Evolutionary conservation across 2,329 filamentous ascomycete genomes (phyloP), one percentile per base, ranked within the genome.

Genomic region (Scytalidium lignicola): DNA sequence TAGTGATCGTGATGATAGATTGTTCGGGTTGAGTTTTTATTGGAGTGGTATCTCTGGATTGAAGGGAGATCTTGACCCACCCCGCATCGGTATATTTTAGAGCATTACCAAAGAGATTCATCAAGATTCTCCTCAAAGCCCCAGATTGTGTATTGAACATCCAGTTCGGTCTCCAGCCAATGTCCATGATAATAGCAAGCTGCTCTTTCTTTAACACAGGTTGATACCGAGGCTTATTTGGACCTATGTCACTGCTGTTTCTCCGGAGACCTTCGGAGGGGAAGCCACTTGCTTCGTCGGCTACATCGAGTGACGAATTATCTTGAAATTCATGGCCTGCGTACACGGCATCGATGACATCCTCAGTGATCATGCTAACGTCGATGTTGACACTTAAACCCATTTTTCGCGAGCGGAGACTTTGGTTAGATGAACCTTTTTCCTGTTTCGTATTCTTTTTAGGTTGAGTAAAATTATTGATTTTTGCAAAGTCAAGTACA

Each of bases 91-190:
- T 84, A 50, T 83, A 85, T 59, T 84, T 85, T 58, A 84, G 69
- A 0, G 81, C 73, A 56, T 85, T 85, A 8, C 78, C 78, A 40
- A 83, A 76, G 0, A 84, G 57, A 49, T 84, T 84, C 78, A 83
- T 82, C 43, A 83, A 70, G 43, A 84, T 61, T 41, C 61, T 53
- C 43, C 73, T 67, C 52, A 75, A 64, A 2, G 73, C 74, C 0
- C 81, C 80, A 0, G 77, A 73, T 43, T 83, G 74, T 2, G 76
- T 74, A 3, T 73, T 67, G 56, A 80, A 82, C 1, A 66, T 62
- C 78, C 81, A 84, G 9, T 69, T 55, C 46, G 69, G 52, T 19
- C 68, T 50, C 59, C 66, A 70, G 2, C 75, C 70, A 12, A 83
- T 73, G 53, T 82, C 73, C 5, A 82, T 60, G 21, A 78, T 66